Evolutionary conservation across 768 basidiomycete species (phyloP).

Genomic region (Mycena crocata): DNA sequence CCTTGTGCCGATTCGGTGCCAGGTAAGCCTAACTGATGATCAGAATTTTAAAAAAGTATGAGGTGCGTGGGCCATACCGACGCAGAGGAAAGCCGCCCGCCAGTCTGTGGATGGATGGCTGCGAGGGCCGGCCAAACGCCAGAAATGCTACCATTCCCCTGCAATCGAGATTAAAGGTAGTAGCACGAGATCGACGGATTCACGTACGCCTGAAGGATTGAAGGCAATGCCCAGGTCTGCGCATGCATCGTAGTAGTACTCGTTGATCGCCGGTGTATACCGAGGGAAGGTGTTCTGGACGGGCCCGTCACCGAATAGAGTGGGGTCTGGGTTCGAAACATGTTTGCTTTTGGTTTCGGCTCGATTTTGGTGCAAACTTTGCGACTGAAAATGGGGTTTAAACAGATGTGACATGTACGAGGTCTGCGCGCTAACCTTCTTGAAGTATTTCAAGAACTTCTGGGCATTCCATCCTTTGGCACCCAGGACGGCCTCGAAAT

Average conservation of each 20-base stretch:
- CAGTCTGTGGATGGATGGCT: conserved; percentile 5
- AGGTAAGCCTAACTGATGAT: conserved; percentile 10
- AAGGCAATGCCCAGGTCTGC: conserved; percentile 5
- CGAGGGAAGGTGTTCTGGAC: conserved; percentile 5
- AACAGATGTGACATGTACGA: background rate
- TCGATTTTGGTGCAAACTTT: background rate
- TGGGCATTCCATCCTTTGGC: conserved; percentile 10
- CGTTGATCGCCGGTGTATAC: conserved; percentile 15
- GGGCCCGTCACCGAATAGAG: conserved; percentile 18
- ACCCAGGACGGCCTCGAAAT: background rate
- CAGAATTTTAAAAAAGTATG: background rate
- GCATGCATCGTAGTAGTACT: conserved; percentile 19
- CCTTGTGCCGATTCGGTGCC: background rate
- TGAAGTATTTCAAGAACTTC: conserved; percentile 16
- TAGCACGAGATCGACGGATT: background rate
- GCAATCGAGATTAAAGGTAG: background rate
- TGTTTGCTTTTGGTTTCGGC: background rate
- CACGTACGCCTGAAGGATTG: conserved; percentile 12
- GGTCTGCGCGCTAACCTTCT: conserved; percentile 2
- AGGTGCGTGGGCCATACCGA: background rate
- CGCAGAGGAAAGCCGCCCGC: conserved; percentile 5
- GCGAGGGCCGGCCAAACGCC: conserved; percentile 16
- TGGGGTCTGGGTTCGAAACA: conserved; percentile 10
- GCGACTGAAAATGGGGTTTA: conserved; percentile 2
- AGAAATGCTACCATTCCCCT: conserved; percentile 12